Base-by-base conservation (phyloP, 441 rosid species). In the Brassica hybrid region DNA sequence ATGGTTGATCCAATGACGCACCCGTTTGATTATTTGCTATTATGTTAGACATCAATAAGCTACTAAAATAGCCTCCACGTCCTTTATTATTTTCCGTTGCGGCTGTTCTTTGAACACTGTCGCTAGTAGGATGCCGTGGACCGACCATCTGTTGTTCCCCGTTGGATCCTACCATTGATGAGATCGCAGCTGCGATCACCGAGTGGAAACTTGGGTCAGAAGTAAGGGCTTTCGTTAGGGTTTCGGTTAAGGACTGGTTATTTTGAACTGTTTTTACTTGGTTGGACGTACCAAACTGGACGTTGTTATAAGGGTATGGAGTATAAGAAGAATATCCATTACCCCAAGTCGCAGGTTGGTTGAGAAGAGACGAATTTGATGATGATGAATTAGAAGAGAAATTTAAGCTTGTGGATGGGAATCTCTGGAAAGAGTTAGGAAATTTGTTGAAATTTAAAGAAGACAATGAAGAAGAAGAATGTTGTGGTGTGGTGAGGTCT, bases 141-240 rank as follows among this genome's bases (percentile, higher is more conserved):
- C 70, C 65, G 52, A 67, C 78, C 17, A 52, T 57, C 57, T 60
- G 77, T 48, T 78, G 82, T 25, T 83, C 76, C 25, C 79, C 81
- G 32, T 74, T 75, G 10, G 78, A 81, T 67, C 82, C 84, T 5
- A 86, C 91, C 94, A 88, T 84, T 34, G 86, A 76, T 41, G 94
- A 87, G 81, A 89, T 80, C 1, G 93, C 97, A 2, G 94, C 89
- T 18, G 89, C 91, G 64, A 91, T 79, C 23, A 85, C 87, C 7
- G 94, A 88, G 7, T 85, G 83, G 73, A 91, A 86, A 79, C 84
- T 84, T 3, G 94, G 94, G 81, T 89, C 89, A 1, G 89, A 87
- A 63, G 92, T 83, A 65, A 91, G 85, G 32, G 89, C 86, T 76
- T 89, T 86, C 14, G 94, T 85, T 69, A 87, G 80, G 71, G 90